Conservation (phyloP, 1,139 yeast genomes). For the Hansenula anomala region DNA sequence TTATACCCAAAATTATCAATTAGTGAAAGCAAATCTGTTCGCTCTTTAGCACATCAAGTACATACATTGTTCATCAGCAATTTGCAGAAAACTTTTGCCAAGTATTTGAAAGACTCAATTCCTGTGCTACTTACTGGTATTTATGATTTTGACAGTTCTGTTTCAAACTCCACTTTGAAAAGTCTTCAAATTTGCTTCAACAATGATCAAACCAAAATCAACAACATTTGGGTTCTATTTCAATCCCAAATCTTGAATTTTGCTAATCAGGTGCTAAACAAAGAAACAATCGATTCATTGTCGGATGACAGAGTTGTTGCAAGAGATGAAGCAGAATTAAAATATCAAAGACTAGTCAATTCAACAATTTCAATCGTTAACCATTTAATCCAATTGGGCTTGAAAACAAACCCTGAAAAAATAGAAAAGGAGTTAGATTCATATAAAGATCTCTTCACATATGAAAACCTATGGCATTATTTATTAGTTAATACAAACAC, state of each 20-base stretch:
- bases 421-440: conserved; percentile 9
- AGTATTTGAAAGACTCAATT: conserved; percentile 63
- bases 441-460: conserved; percentile 30
- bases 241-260: conserved; percentile 50
- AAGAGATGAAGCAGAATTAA: conserved; percentile 62
- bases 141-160: conserved; percentile 64
- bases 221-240: conserved; percentile 59
- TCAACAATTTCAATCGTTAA: conserved; percentile 48
- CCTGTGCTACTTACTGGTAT: conserved; percentile 72
- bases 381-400: conserved; percentile 27
- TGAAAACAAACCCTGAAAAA: conserved; percentile 10
- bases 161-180: conserved; percentile 44
- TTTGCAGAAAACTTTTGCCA: conserved; percentile 57
- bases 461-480: conserved; percentile 42
- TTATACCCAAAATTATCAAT: conserved; percentile 73
- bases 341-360: conserved; percentile 56
- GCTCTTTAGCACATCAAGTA: conserved; percentile 56
- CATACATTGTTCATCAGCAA: conserved; percentile 48
- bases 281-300: conserved; percentile 57
- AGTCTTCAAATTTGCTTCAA: conserved; percentile 53
- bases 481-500: conserved; percentile 24
- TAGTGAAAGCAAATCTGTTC: conserved; percentile 62
- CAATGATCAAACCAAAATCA: conserved; percentile 49
- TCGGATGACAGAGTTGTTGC: conserved; percentile 74
- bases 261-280: conserved; percentile 44